Evolutionary conservation across 805 yeast genomes (phyloP), one percentile per base, ranked within the genome.

Genomic region (Saccharomyces kudriavzevii): DNA sequence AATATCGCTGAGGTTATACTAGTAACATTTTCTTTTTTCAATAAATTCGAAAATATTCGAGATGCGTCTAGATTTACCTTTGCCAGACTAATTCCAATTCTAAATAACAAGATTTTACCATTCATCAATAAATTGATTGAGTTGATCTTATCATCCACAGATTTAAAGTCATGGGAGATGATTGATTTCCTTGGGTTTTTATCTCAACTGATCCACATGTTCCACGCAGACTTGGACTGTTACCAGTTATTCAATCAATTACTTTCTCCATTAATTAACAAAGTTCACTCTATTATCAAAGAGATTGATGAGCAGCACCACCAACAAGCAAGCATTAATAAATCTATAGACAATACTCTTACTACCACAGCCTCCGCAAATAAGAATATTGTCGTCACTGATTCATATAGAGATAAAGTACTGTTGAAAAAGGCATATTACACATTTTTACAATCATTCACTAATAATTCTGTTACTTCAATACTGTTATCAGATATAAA

Each of bases 51-150:
- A 65, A 75, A 76, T 30, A 81, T 92, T 48, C 80, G 98, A 65
- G 96, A 89, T 60, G 85, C 97, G 4, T 77, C 92, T 4, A 79
- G 97, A 61, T 89, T 87, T 67, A 82, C 96, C 29, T 84, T 91
- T 70, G 89, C 96, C 10, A 79, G 98, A 57, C 77, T 94, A 60
- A 85, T 90, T 52, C 89, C 95, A 24, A 74, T 92, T 45, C 73
- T 94, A 61, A 81, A 81, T 52, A 69, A 70, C 22, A 69, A 70
- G 6, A 74, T 82, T 57, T 71, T 81, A 72, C 53, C 81, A 74
- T 64, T 75, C 88, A 68, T 84, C 85, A 58, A 68, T 54, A 84
- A 88, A 64, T 78, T 90, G 56, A 81, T 94, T 54, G 80, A 88
- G 2, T 76, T 84, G 24, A 73, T 89, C 54, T 74, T 87, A 64